Conservation (phyloP, 345 rosid species). For the Hibiscus syriacus region DNA sequence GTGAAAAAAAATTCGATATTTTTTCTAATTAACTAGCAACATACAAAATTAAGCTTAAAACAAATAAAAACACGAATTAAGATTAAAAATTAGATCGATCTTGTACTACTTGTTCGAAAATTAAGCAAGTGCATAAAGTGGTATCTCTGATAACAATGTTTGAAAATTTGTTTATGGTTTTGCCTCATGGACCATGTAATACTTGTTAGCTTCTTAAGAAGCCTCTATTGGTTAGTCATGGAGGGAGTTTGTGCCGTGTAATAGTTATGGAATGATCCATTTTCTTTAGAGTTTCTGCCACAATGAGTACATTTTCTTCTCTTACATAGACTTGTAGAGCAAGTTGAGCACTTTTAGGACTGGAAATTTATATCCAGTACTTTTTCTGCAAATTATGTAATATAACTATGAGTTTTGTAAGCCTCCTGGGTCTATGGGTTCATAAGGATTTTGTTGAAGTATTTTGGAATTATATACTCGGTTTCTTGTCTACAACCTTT, state of each 20-base stretch:
- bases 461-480: background rate
- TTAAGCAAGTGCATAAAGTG: background rate
- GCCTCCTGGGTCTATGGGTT: conserved; percentile 10
- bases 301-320: background rate
- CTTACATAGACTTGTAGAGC: background rate
- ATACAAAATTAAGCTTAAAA: no score
- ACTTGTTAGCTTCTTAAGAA: background rate
- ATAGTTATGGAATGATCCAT: background rate
- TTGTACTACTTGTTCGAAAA: no score
- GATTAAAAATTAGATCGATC: no score
- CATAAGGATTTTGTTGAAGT: background rate
- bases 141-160: background rate
- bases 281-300: background rate
- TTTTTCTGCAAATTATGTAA: background rate
- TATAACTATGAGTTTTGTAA: conserved; percentile 4
- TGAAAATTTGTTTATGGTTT: background rate
- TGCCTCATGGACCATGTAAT: background rate
- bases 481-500: background rate
- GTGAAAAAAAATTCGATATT: no score
- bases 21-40: no score
- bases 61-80: no score
- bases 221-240: background rate
- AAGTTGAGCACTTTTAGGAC: background rate
- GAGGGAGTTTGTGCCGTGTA: background rate
- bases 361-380: conserved; percentile 18